Evolutionary conservation across 495 filamentous ascomycete genomes (phyloP).

Genomic region (Aspergillus heteromorphus): DNA sequence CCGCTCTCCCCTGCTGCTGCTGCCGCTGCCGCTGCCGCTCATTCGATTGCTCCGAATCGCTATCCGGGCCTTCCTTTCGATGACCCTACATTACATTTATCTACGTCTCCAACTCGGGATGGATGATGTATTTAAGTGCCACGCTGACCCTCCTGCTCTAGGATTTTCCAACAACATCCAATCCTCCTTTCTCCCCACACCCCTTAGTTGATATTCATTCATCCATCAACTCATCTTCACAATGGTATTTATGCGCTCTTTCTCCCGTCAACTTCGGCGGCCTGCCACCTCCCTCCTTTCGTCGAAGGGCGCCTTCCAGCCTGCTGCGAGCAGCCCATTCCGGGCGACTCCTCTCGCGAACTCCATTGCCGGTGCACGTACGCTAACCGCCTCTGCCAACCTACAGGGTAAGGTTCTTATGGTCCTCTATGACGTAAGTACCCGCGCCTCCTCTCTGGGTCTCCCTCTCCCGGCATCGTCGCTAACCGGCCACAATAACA

Average conservation of each 20-base stretch:
- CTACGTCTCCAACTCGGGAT: neutral
- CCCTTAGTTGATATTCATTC: neutral
- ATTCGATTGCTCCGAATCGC: slow-evolving; percentile 5
- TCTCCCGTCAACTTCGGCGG: slow-evolving; percentile 51
- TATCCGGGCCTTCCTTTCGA: neutral
- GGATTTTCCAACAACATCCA: neutral
- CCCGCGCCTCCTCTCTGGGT: neutral
- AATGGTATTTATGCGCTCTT: slow-evolving; percentile 68
- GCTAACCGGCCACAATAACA: slow-evolving; percentile 22
- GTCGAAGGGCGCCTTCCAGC: slow-evolving; percentile 26
- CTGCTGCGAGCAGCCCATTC: slow-evolving; percentile 18
- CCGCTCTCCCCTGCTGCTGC: neutral
- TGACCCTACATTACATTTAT: neutral
- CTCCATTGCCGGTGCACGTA: slow-evolving; percentile 36
- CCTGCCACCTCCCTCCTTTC: slow-evolving; percentile 53
- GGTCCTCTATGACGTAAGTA: slow-evolving; percentile 70
- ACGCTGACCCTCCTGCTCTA: slow-evolving; percentile 15
- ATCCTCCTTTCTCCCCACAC: neutral
- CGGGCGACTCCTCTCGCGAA: slow-evolving; percentile 31
- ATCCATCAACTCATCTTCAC: slow-evolving; percentile 33
- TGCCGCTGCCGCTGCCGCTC: neutral
- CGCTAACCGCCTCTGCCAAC: slow-evolving; percentile 52
- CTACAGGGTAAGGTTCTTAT: slow-evolving; percentile 70
- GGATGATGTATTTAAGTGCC: slow-evolving; percentile 13
- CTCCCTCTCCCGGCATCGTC: too few species aligned